Percentiles rank a stretch among this genome's conserved stretches.
These are phyloP conservation scores for Borovskyia barvae DNA, from an alignment of 208 protist genomes.

Conservation along the genomic window DNA sequence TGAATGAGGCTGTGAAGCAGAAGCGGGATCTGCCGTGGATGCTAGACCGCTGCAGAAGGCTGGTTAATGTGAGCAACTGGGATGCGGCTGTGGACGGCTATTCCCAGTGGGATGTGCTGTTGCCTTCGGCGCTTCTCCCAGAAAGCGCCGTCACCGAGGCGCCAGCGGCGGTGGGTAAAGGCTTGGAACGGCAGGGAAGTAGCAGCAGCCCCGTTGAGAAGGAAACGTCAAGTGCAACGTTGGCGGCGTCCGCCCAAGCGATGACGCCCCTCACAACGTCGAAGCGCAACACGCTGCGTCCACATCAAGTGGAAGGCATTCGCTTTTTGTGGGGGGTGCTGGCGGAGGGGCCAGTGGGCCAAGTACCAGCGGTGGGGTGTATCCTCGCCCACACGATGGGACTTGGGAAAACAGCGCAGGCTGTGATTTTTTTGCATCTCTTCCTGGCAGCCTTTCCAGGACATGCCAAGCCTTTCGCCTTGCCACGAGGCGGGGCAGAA, in stretches of 20 bases:
- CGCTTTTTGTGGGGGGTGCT: slow-evolving; percentile 84
- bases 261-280: too few relatives aligned
- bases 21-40: slow-evolving; percentile 2
- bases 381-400: slow-evolving; percentile 90
- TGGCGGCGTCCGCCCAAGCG: too few relatives aligned
- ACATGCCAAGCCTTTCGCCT: background rate
- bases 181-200: too few relatives aligned
- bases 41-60: slow-evolving; percentile 42
- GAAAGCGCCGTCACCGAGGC: background rate
- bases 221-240: background rate
- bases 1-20: background rate
- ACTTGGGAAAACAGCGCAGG: slow-evolving; percentile 86
- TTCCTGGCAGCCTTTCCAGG: slow-evolving; percentile 36
- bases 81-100: slow-evolving; percentile 16
- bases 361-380: slow-evolving; percentile 75
- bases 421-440: slow-evolving; percentile 79
- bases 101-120: slow-evolving; percentile 43
- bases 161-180: background rate
- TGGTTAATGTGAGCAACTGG: slow-evolving; percentile 58
- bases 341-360: slow-evolving; percentile 62
- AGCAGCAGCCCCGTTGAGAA: background rate
- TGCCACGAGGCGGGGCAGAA: background rate
- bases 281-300: slow-evolving; percentile 37
- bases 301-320: slow-evolving; percentile 81
- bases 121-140: slow-evolving; percentile 55